These are phyloP conservation scores for Paecilomyces niveus DNA, from an alignment of 2,329 filamentous ascomycete genomes.

Conservation along the genomic window DNA sequence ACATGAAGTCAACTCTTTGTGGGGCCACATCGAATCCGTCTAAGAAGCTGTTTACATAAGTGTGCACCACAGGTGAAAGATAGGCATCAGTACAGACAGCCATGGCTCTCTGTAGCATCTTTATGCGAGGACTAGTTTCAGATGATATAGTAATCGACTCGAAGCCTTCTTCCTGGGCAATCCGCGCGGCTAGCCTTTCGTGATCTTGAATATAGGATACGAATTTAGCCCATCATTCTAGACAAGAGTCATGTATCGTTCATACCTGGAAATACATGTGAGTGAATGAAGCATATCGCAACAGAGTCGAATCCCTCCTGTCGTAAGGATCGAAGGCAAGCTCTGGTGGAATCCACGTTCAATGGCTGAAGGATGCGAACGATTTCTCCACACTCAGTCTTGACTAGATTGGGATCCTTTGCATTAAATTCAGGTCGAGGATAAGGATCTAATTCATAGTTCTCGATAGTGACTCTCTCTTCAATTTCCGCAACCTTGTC, in stretches of 20 bases:
- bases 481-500: conserved; percentile 72
- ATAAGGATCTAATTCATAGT: conserved; percentile 53
- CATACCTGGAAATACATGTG: conserved; percentile 65
- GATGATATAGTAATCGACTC: conserved; percentile 62
- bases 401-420: conserved; percentile 58
- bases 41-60: conserved; percentile 4
- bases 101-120: conserved; percentile 63
- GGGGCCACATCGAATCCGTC: conserved; percentile 3
- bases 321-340: conserved; percentile 57
- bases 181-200: conserved; percentile 63
- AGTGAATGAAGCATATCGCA: conserved; percentile 80
- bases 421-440: conserved; percentile 55
- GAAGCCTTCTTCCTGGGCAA: conserved; percentile 72
- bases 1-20: conserved; percentile 50
- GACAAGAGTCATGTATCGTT: background rate
- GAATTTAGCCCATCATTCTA: background rate
- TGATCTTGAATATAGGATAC: conserved; percentile 46
- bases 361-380: conserved; percentile 60
- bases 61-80: conserved; percentile 63
- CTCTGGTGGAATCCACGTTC: conserved; percentile 42
- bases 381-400: conserved; percentile 56
- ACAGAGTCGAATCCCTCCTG: conserved; percentile 65
- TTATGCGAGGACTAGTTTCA: conserved; percentile 77
- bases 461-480: conserved; percentile 55
- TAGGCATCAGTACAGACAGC: conserved; percentile 72